phyloP scores from a whole-genome alignment of 2,329 filamentous ascomycete species.

The Lecanicillium sp. region DNA sequence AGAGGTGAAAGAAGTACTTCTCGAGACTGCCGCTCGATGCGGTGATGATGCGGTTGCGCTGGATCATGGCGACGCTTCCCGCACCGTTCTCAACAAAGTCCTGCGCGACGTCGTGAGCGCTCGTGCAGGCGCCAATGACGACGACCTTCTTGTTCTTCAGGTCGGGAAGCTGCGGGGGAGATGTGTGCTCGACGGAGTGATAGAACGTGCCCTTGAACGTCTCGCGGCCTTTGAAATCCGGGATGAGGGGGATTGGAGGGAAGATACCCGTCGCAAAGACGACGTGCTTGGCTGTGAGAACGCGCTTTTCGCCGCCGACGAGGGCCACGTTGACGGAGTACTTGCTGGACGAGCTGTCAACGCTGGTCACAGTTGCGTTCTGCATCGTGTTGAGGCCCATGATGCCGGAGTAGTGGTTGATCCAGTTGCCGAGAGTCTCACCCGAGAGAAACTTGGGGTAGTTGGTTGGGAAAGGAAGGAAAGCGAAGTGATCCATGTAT shows the following conservation, averaged over 20 bases:
- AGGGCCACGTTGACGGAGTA: slow-evolving; percentile 32
- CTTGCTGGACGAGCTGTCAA: slow-evolving; percentile 28
- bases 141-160: slow-evolving; percentile 35
- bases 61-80: slow-evolving; percentile 44
- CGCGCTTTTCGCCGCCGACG: slow-evolving; percentile 19
- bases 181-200: slow-evolving; percentile 37
- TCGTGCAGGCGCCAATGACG: slow-evolving; percentile 44
- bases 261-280: slow-evolving; percentile 42
- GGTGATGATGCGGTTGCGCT: slow-evolving; percentile 45
- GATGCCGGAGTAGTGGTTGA: slow-evolving; percentile 40
- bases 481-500: slow-evolving; percentile 22
- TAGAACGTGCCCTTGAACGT: slow-evolving; percentile 37
- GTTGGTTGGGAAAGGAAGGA: slow-evolving; percentile 20
- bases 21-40: slow-evolving; percentile 36
- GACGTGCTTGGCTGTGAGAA: slow-evolving; percentile 36
- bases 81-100: slow-evolving; percentile 44
- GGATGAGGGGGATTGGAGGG: slow-evolving; percentile 31
- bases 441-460: slow-evolving; percentile 32
- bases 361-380: slow-evolving; percentile 31
- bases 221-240: slow-evolving; percentile 33
- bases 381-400: slow-evolving; percentile 44
- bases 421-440: slow-evolving; percentile 42
- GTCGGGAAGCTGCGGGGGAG: slow-evolving; percentile 26
- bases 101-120: slow-evolving; percentile 44
- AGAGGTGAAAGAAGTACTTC: slow-evolving; percentile 36